These are phyloP conservation scores for Lasiosphaeria hispida DNA, from an alignment of 495 filamentous ascomycete genomes.

Conservation along the genomic window DNA sequence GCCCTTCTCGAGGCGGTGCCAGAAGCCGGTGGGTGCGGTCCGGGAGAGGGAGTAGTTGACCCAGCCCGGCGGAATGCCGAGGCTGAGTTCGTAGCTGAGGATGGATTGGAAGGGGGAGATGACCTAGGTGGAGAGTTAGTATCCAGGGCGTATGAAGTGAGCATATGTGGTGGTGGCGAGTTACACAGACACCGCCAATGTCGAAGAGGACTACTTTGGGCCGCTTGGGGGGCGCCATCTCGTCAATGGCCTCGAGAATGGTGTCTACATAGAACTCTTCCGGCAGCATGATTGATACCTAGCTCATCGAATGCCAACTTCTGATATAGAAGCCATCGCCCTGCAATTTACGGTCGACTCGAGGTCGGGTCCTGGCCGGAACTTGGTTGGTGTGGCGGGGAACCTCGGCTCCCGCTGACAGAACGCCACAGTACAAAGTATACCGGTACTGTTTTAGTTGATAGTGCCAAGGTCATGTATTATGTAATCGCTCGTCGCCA, in stretches of 20 bases:
- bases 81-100: conserved; percentile 74
- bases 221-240: conserved; percentile 33
- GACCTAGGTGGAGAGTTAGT: conserved; percentile 56
- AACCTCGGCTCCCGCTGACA: conserved; percentile 22
- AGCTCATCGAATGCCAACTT: not conserved
- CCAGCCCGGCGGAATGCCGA: conserved; percentile 80
- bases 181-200: conserved; percentile 94
- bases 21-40: conserved; percentile 75
- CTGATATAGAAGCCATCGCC: conserved; percentile 1
- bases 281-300: conserved; percentile 9
- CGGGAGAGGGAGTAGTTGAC: conserved; percentile 84
- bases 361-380: not conserved
- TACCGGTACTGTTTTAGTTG: too few relatives aligned
- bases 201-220: conserved; percentile 90
- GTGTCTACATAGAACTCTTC: conserved; percentile 25
- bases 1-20: conserved; percentile 79
- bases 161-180: conserved; percentile 29
- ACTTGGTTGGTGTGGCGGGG: conserved; percentile 1
- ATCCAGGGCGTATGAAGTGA: not conserved
- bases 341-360: not conserved
- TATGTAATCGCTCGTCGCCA: conserved; percentile 22
- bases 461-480: too few relatives aligned
- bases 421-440: not conserved
- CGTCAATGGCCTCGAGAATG: conserved; percentile 31
- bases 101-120: conserved; percentile 91